Evolutionary conservation across 1,139 yeast genomes (phyloP).

Genomic region (Diutina catenulata): DNA sequence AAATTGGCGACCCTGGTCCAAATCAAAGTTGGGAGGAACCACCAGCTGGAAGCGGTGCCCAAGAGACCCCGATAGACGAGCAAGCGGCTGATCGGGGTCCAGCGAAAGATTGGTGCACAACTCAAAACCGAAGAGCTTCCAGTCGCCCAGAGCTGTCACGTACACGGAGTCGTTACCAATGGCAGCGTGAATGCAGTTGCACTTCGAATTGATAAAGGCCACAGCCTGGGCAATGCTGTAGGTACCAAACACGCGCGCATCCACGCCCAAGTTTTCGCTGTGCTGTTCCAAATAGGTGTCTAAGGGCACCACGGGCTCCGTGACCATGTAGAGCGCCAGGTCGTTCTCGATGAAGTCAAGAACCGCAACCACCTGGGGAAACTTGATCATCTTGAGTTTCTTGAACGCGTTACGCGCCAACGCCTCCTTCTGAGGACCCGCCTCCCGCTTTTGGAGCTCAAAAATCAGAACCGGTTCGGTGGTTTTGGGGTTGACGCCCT

Average conservation of each 20-base stretch:
- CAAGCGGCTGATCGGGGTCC: conserved; percentile 40
- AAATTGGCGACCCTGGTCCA: conserved; percentile 27
- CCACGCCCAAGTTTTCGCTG: conserved; percentile 18
- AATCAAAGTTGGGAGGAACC: conserved; percentile 37
- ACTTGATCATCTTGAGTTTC: conserved; percentile 54
- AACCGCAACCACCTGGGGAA: conserved; percentile 67
- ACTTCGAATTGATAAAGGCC: conserved; percentile 51
- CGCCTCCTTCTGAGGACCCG: conserved; percentile 14
- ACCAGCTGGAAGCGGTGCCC: conserved; percentile 18
- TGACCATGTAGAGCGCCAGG: conserved; percentile 49
- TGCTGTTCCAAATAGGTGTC: conserved; percentile 18
- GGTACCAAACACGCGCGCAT: conserved; percentile 46
- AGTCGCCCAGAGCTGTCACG: conserved; percentile 60
- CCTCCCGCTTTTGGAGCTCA: conserved; percentile 42
- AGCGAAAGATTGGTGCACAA: conserved; percentile 40
- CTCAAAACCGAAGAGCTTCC: conserved; percentile 83
- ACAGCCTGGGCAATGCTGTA: conserved; percentile 45
- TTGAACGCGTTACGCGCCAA: conserved; percentile 55
- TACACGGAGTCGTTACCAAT: conserved; percentile 43
- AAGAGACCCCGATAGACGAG: conserved; percentile 16
- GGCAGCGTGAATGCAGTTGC: conserved; percentile 56
- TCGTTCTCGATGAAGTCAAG: conserved; percentile 65
- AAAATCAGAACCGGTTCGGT: conserved; percentile 43
- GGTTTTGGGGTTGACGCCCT: conserved; percentile 34
- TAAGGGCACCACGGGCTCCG: conserved; percentile 69